These are phyloP conservation scores for Tetrahymena malaccensis DNA, from an alignment of 73 alveolate genomes.

Conservation along the genomic window DNA sequence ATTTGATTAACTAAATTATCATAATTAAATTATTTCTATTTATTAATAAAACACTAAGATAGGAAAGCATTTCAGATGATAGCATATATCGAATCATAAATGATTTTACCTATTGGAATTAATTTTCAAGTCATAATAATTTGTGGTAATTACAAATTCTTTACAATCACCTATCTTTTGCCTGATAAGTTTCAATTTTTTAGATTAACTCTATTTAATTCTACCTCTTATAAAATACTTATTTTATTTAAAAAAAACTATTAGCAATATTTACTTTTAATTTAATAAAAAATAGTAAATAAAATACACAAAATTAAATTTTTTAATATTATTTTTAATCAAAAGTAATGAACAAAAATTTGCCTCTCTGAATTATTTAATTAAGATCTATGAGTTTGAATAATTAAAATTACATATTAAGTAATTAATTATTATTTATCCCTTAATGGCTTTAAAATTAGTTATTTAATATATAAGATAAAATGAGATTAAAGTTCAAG, in stretches of 20 bases:
- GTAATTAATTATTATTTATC: background rate
- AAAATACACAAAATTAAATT: background rate
- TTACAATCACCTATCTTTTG: background rate
- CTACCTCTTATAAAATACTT: background rate
- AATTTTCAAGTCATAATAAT: background rate
- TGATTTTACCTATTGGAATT: too few relatives aligned
- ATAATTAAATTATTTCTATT: too few relatives aligned
- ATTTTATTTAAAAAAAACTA: too few relatives aligned
- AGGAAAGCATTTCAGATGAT: background rate
- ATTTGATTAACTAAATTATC: background rate
- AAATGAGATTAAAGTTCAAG: background rate
- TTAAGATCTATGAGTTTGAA: background rate
- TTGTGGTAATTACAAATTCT: background rate
- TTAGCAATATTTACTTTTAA: too few relatives aligned
- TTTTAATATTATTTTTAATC: too few relatives aligned
- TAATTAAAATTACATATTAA: too few relatives aligned
- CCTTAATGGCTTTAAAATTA: background rate
- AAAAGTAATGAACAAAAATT: background rate
- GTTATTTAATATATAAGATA: too few relatives aligned
- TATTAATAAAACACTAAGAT: background rate
- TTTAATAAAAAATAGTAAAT: too few relatives aligned
- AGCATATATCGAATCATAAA: background rate
- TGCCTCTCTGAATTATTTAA: background rate
- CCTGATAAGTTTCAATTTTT: background rate
- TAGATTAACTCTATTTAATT: too few relatives aligned